Conservation (phyloP, 805 yeast genomes). For the Barnettozyma populi region DNA sequence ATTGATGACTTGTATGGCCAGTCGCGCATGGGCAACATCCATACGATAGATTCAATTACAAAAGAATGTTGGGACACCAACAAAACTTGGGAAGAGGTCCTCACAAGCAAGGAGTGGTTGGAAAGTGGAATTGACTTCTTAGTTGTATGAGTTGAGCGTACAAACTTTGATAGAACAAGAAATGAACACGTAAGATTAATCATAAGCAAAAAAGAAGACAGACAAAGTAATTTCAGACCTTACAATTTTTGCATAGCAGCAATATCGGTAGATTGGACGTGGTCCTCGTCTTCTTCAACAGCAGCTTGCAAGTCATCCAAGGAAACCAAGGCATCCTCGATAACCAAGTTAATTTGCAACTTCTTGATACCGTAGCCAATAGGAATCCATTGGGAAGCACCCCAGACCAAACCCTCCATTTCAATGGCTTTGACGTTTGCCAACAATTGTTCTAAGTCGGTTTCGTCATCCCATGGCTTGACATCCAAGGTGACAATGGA, state of each 20-base stretch:
- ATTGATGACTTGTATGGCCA: conserved; percentile 40
- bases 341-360: conserved; percentile 96
- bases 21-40: conserved; percentile 51
- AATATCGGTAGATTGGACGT: conserved; percentile 97
- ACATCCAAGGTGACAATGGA: conserved; percentile 94
- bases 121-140: conserved; percentile 47
- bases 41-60: conserved; percentile 37
- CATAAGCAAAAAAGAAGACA: conserved; percentile 8
- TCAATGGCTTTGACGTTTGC: conserved; percentile 81
- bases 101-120: conserved; percentile 40
- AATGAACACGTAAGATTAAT: conserved; percentile 10
- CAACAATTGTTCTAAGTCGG: conserved; percentile 84
- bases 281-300: conserved; percentile 92
- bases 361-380: conserved; percentile 99
- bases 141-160: conserved; percentile 14
- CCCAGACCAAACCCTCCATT: conserved; percentile 95
- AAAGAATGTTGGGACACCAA: conserved; percentile 44
- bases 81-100: conserved; percentile 36
- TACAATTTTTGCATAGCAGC: conserved; percentile 98
- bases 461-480: conserved; percentile 99
- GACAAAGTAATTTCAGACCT: conserved; percentile 24
- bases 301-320: conserved; percentile 77
- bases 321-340: conserved; percentile 95
- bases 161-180: neutral
- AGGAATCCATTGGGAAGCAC: conserved; percentile 93